Percentiles rank a stretch among this genome's conserved stretches.
Evolutionary conservation across 495 filamentous ascomycete species (phyloP).

Genomic region (Neurospora intermedia): DNA sequence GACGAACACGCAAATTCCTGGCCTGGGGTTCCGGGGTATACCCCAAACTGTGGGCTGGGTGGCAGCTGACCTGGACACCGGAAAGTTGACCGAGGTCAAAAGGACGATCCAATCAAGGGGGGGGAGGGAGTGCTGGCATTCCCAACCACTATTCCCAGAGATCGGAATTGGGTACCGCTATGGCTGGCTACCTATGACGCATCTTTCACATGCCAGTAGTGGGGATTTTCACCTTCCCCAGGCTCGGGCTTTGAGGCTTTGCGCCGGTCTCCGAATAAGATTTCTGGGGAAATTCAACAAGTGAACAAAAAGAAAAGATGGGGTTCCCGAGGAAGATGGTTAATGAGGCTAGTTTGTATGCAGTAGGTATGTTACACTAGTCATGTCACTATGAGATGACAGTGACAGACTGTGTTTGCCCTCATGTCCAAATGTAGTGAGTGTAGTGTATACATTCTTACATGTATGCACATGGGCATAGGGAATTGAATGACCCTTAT

Average conservation of each 20-base stretch:
- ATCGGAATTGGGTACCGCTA: neutral
- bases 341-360: neutral
- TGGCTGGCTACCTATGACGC: slow-evolving; percentile 6
- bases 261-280: neutral
- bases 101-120: neutral
- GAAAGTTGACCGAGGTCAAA: slow-evolving; percentile 3
- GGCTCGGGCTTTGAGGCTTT: neutral
- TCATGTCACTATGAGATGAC: neutral
- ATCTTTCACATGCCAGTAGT: slow-evolving; percentile 12
- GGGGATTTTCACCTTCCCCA: neutral
- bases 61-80: neutral
- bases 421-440: neutral
- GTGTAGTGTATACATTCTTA: neutral
- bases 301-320: neutral
- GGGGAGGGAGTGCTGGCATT: neutral
- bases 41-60: neutral
- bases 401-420: neutral
- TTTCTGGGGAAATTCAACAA: neutral
- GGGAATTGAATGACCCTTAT: neutral
- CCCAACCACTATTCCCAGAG: neutral
- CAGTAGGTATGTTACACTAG: neutral
- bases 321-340: neutral
- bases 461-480: neutral
- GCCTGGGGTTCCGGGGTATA: neutral
- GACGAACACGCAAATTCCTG: neutral